These are phyloP conservation scores for Eucalyptus pumila DNA, from an alignment of 345 rosid genomes.

Conservation along the genomic window DNA sequence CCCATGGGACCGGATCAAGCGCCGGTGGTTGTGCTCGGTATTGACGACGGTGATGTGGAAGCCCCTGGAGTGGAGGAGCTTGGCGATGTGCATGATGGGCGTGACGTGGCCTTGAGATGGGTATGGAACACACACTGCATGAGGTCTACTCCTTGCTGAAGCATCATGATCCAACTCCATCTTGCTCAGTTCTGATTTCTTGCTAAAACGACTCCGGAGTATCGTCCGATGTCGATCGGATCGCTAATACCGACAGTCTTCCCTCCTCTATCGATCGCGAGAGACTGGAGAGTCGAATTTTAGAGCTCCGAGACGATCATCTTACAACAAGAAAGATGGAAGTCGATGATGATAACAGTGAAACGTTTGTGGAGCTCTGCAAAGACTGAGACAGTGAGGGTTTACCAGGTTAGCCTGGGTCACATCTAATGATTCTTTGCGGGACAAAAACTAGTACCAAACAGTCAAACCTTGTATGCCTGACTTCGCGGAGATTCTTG, in stretches of 20 bases:
- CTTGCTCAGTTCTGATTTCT: neutral
- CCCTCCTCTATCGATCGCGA: neutral
- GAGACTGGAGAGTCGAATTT: neutral
- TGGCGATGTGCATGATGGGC: slow-evolving; percentile 16
- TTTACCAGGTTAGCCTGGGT: neutral
- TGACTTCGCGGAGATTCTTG: neutral
- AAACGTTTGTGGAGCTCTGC: neutral
- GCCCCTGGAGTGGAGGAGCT: slow-evolving; percentile 13
- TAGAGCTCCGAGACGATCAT: neutral
- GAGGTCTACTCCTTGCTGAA: neutral
- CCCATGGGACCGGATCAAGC: slow-evolving; percentile 10
- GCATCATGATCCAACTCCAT: neutral
- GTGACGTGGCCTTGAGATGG: slow-evolving; percentile 23
- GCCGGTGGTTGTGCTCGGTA: slow-evolving; percentile 17
- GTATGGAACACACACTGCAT: slow-evolving; percentile 7
- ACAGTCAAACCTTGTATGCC: neutral
- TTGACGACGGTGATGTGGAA: slow-evolving; percentile 30
- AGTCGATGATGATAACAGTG: neutral
- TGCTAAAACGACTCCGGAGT: neutral
- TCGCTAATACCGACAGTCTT: neutral
- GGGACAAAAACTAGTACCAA: neutral
- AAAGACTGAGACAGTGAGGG: neutral
- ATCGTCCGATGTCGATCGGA: neutral
- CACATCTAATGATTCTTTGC: neutral
- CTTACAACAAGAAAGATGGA: neutral